Percentiles rank a stretch among this genome's conserved stretches.
These are phyloP conservation scores for Penicillium sp. DNA, from an alignment of 2,329 filamentous ascomycete species.

Conservation along the genomic window DNA sequence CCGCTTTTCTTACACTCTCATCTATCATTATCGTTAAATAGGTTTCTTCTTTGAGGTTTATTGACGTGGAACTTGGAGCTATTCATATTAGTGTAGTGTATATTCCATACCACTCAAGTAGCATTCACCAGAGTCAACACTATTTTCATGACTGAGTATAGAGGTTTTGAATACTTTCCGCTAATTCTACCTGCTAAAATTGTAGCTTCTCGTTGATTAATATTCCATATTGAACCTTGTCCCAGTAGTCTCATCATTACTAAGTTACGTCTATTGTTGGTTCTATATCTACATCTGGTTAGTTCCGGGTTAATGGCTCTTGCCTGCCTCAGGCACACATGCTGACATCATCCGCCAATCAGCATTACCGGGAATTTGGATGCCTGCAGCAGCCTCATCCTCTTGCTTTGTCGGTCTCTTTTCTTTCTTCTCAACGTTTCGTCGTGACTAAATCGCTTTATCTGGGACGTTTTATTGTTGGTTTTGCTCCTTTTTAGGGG, in stretches of 20 bases:
- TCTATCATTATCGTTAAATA: no score
- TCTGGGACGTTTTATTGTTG: neutral
- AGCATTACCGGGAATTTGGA: conserved; percentile 23
- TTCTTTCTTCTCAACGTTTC: conserved; percentile 10
- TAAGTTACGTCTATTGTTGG: neutral
- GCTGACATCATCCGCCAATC: conserved; percentile 19
- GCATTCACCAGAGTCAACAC: no score
- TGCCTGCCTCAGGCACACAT: conserved; percentile 2
- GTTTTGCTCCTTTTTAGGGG: neutral
- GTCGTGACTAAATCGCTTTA: neutral
- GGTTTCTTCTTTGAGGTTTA: no score
- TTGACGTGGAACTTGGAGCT: no score
- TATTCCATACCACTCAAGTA: no score
- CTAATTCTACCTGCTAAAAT: fast-evolving
- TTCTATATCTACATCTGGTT: neutral
- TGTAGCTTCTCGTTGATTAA: neutral
- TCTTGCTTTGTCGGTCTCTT: conserved; percentile 7
- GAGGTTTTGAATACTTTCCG: neutral
- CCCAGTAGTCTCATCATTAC: neutral
- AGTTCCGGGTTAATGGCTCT: neutral
- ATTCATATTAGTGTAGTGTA: no score
- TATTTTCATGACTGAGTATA: no score
- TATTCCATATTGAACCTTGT: no score
- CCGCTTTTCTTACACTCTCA: no score
- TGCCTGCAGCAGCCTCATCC: conserved; percentile 29